Evolutionary conservation across 371 early-diverging fungal genomes (phyloP), one percentile per base, ranked within the genome.

Genomic region (Apophysomyces trapeziformis): DNA sequence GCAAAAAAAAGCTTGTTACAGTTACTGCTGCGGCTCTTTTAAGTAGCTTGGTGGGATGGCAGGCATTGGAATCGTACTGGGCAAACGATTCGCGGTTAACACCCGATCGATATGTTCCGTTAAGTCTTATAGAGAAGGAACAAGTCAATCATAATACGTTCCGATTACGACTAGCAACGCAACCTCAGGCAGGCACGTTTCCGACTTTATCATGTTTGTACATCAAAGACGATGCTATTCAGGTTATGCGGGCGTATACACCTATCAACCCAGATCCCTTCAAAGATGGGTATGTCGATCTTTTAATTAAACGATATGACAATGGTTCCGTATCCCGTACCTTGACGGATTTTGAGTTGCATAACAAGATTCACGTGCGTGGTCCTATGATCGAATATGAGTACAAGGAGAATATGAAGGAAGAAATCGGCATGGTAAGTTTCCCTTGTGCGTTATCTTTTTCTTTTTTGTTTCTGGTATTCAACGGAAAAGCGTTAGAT

Each of bases 161-260:
- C 38, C 71, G 68, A 11, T 61, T 82, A 7, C 69, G 82, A 59
- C 60, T 82, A 0, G 62, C 66, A 16, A 72, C 66, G 21, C 65
- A 73, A 35, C 37, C 54, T 54, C 57, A 71, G 37, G 44, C 38
- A 12, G 26, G 8, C 0, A 7, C 38, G 7, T 83, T 75, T 41
- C 81, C 85, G 18, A 70, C 78, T 5, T 77, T 83, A 21, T 83
- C 80, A 16, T 85, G 87, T 63, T 68, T 90, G 18, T 76, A 85
- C 58, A 79, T 90, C 46, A 88, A 87, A 64, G 91, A 90, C 64
- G 85, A 89, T 65, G 66, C 83, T 4, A 88, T 88, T 65, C 89
- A 90, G 67, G 84, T 90, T 57, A 89, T 86, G 72, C 75, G 90
- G 11, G 68, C 84, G 1, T 91, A 89, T 67, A 88, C 90, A 35